Evolutionary conservation across 2,329 filamentous ascomycete species (phyloP).

Genomic region (Phyllosticta citribraziliensis): DNA sequence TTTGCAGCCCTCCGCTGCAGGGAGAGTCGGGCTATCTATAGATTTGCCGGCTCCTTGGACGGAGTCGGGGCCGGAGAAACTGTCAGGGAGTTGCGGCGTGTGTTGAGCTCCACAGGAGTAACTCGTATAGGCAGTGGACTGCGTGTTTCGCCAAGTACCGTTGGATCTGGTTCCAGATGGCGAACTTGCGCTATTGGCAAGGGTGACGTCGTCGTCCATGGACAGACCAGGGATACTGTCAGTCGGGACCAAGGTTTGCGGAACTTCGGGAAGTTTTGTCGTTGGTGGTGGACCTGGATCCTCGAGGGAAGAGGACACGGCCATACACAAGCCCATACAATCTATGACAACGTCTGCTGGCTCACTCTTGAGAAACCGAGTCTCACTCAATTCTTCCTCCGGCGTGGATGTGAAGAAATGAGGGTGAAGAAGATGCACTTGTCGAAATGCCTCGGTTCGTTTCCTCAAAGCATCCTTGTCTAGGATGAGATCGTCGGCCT

Average conservation of each 20-base stretch:
- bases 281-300: slow-evolving; percentile 40
- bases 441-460: slow-evolving; percentile 64
- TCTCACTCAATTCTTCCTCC: slow-evolving; percentile 70
- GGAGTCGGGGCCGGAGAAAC: neutral
- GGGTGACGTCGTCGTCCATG: slow-evolving; percentile 21
- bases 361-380: slow-evolving; percentile 70
- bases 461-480: slow-evolving; percentile 69
- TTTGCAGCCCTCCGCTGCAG: neutral
- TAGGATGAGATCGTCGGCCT: slow-evolving; percentile 65
- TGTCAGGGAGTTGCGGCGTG: slow-evolving; percentile 31
- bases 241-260: slow-evolving; percentile 24
- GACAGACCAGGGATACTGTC: slow-evolving; percentile 25
- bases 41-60: slow-evolving; percentile 15
- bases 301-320: slow-evolving; percentile 29
- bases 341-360: slow-evolving; percentile 71
- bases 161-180: slow-evolving; percentile 13
- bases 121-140: slow-evolving; percentile 37
- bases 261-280: slow-evolving; percentile 36
- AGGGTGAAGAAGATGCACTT: slow-evolving; percentile 67
- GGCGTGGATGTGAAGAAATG: slow-evolving; percentile 74
- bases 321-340: slow-evolving; percentile 60
- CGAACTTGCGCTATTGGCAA: slow-evolving; percentile 19
- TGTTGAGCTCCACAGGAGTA: neutral
- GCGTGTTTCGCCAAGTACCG: slow-evolving; percentile 45
- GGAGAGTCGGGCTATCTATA: neutral